A percentile compares a stretch with the other conserved stretches of the same genome.
phyloP scores from a whole-genome alignment of 208 protist species.

The Trypanosoma theileri region DNA sequence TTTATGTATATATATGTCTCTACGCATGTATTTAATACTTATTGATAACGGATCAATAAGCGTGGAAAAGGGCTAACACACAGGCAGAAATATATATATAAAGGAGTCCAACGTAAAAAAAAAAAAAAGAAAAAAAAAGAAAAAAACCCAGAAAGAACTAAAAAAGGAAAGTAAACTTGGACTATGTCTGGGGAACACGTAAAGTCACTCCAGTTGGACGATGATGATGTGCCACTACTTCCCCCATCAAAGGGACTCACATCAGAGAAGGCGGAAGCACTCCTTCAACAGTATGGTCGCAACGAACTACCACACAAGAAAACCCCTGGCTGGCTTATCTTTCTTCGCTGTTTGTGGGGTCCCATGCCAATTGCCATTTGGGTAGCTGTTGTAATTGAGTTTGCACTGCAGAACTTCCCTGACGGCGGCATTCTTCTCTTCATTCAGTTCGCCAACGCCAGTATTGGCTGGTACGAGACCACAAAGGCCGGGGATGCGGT shows the following conservation, averaged over 20 bases:
- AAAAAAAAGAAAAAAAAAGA: conserved; percentile 4
- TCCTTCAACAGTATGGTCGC: conserved; percentile 68
- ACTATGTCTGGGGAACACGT: conserved; percentile 10
- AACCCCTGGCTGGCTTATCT: conserved; percentile 81
- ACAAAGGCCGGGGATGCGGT: conserved; percentile 93
- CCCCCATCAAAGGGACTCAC: conserved; percentile 58
- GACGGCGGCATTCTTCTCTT: conserved; percentile 84
- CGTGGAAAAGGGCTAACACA: too few relatives aligned
- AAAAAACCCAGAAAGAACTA: not conserved
- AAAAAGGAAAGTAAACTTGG: not conserved
- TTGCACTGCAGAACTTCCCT: conserved; percentile 84
- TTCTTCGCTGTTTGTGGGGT: conserved; percentile 76
- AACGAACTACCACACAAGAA: conserved; percentile 80
- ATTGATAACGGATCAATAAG: too few relatives aligned
- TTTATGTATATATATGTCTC: not conserved
- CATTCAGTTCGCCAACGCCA: conserved; percentile 84
- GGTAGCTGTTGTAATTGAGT: conserved; percentile 90
- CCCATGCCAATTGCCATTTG: conserved; percentile 88
- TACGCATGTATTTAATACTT: not conserved
- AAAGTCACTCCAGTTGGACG: conserved; percentile 8
- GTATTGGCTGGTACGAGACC: conserved; percentile 92
- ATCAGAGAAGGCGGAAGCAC: conserved; percentile 51
- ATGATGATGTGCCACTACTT: conserved; percentile 19
- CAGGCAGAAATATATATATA: too few relatives aligned
- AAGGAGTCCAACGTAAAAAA: not conserved